Conservation (phyloP, 2,329 filamentous ascomycete genomes). For the Teratosphaeria nubilosa region DNA sequence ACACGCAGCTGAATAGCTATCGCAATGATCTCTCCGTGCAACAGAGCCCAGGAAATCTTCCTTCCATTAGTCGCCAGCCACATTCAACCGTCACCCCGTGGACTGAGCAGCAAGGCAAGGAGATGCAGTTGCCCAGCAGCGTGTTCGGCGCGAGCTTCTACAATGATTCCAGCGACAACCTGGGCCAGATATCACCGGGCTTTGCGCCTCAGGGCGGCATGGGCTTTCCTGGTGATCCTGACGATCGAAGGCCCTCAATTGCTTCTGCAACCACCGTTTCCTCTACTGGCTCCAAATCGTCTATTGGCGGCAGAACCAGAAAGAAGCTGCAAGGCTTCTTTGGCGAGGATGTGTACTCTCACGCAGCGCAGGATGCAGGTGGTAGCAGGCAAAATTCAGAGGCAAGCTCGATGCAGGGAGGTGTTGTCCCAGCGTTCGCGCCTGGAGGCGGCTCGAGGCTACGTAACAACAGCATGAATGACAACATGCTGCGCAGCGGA, state of each 20-base stretch:
- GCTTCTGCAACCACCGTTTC: constrained; percentile 81
- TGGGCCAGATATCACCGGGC: constrained; percentile 59
- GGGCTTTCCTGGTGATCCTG: constrained; percentile 46
- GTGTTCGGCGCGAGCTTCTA: constrained; percentile 51
- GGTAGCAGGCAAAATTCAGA: constrained; percentile 55
- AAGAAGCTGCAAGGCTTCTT: constrained; percentile 89
- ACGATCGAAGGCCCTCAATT: constrained; percentile 75
- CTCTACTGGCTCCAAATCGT: constrained; percentile 70
- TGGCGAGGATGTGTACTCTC: constrained; percentile 64
- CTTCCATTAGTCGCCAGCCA: constrained; percentile 28
- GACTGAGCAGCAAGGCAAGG: constrained; percentile 23
- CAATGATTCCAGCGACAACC: constrained; percentile 64
- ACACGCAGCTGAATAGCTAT: constrained; percentile 17
- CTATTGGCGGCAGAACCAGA: constrained; percentile 58
- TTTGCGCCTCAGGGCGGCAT: constrained; percentile 50
- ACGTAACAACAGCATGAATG: constrained; percentile 73
- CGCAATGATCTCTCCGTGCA: constrained; percentile 22
- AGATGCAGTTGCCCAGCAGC: constrained; percentile 31
- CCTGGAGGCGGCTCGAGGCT: constrained; percentile 45
- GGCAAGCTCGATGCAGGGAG: constrained; percentile 22
- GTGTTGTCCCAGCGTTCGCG: constrained; percentile 44
- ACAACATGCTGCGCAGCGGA: constrained; percentile 42
- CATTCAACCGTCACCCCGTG: constrained; percentile 43
- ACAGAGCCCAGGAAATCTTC: constrained; percentile 44
- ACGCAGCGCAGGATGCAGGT: constrained; percentile 40